Evolutionary conservation across 805 yeast species (phyloP).

Genomic region (Barnettozyma sp.): DNA sequence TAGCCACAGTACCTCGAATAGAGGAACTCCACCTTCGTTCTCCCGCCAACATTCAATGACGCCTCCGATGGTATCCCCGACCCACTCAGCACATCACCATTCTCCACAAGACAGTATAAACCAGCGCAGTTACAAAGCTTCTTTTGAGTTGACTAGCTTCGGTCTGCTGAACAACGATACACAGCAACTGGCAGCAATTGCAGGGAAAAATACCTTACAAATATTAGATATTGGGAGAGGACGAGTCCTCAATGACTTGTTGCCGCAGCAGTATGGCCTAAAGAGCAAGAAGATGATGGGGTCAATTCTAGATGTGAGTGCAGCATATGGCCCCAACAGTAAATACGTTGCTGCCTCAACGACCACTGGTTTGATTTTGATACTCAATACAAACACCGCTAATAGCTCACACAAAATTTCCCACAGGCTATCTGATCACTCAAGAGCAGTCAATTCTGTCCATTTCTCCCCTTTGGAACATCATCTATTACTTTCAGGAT

Average conservation of each 20-base stretch:
- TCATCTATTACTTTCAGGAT: constrained; percentile 49
- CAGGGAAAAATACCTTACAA: constrained; percentile 38
- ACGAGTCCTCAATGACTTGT: constrained; percentile 31
- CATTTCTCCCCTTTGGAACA: constrained; percentile 33
- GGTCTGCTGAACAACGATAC: constrained; percentile 16
- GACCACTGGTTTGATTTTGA: constrained; percentile 41
- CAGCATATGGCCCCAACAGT: constrained; percentile 35
- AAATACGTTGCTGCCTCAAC: constrained; percentile 38
- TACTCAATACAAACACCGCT: constrained; percentile 24
- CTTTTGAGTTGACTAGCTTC: constrained; percentile 27
- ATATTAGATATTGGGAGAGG: constrained; percentile 30
- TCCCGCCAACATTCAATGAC: constrained; percentile 3
- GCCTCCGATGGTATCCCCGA: constrained; percentile 1
- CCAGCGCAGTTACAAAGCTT: constrained; percentile 25
- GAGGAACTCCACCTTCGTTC: constrained; percentile 9
- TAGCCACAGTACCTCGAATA: constrained; percentile 9
- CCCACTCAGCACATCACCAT: background rate
- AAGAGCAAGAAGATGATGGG: constrained; percentile 33
- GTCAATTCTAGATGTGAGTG: constrained; percentile 35
- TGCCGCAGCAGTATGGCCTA: constrained; percentile 21
- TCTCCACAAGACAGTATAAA: constrained; percentile 5
- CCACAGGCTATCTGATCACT: constrained; percentile 34
- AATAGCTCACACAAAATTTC: constrained; percentile 25
- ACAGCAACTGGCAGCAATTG: constrained; percentile 29
- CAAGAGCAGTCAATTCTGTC: constrained; percentile 40